Evolutionary conservation across 805 yeast species (phyloP).

Genomic region (Candida tallmaniae): DNA sequence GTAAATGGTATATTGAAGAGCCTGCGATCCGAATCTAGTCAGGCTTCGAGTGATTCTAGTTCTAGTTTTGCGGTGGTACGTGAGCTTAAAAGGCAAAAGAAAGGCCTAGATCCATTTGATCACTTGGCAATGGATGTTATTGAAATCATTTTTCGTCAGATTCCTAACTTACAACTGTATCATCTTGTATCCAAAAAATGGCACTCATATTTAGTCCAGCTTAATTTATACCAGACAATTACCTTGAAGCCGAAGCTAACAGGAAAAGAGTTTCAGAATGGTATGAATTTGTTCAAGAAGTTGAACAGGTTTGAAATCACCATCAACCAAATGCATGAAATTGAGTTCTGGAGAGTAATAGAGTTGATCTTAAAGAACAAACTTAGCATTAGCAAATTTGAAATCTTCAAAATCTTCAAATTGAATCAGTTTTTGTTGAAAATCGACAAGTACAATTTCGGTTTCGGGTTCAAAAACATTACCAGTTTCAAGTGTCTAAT

Average conservation of each 20-base stretch:
- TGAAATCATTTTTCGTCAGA: constrained; percentile 19
- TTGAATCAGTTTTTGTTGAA: constrained; percentile 21
- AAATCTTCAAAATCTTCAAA: constrained; percentile 23
- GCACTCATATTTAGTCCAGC: constrained; percentile 22
- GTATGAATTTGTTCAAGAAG: constrained; percentile 23
- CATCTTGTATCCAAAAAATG: constrained; percentile 32
- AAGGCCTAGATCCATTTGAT: constrained; percentile 21
- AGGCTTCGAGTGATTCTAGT: not conserved
- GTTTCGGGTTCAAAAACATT: constrained; percentile 17
- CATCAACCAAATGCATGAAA: constrained; percentile 19
- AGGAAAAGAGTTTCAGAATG: constrained; percentile 24
- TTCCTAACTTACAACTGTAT: constrained; percentile 20
- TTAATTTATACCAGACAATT: constrained; percentile 21
- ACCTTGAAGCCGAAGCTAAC: constrained; percentile 22
- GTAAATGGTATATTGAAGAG: constrained; percentile 21
- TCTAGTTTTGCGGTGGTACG: no score
- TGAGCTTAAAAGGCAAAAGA: constrained; percentile 1
- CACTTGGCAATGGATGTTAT: constrained; percentile 29
- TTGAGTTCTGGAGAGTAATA: constrained; percentile 24
- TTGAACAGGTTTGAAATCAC: constrained; percentile 17
- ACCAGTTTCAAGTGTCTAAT: constrained; percentile 17
- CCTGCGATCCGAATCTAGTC: not conserved
- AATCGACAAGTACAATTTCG: constrained; percentile 25
- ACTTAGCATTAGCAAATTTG: constrained; percentile 20
- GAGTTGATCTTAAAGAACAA: constrained; percentile 22